Evolutionary conservation across 768 basidiomycete genomes (phyloP).

Genomic region (Russula virescens): DNA sequence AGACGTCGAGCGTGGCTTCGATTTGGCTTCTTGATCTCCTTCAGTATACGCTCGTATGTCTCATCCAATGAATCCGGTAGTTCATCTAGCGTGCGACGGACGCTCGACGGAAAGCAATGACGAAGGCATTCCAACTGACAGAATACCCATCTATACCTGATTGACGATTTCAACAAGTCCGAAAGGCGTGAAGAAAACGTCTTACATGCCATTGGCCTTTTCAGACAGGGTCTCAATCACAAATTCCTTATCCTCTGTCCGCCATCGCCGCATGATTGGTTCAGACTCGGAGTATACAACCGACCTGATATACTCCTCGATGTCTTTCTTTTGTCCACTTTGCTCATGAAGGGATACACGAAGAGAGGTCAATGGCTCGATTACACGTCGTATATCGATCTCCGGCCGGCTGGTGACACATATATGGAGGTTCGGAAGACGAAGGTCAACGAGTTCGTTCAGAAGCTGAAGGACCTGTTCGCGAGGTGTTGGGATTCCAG

Average conservation of each 20-base stretch:
- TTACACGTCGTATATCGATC: neutral
- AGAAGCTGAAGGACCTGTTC: neutral
- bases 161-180: neutral
- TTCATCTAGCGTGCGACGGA: neutral
- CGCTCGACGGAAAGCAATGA: neutral
- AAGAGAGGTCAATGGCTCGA: neutral
- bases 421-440: neutral
- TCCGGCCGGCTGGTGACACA: constrained; percentile 4
- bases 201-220: constrained; percentile 11
- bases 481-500: neutral
- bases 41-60: constrained; percentile 7
- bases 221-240: neutral
- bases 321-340: neutral
- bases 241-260: neutral
- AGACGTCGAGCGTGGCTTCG: neutral
- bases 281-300: constrained; percentile 3
- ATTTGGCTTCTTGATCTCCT: neutral
- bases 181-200: neutral
- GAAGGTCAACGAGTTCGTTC: neutral
- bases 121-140: constrained; percentile 6
- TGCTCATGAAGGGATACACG: neutral
- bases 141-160: neutral
- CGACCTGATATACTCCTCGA: neutral
- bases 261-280: neutral
- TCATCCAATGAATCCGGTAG: neutral